Evolutionary conservation across 768 basidiomycete species (phyloP), one percentile per base, ranked within the genome.

Genomic region (Lepiota venenata): DNA sequence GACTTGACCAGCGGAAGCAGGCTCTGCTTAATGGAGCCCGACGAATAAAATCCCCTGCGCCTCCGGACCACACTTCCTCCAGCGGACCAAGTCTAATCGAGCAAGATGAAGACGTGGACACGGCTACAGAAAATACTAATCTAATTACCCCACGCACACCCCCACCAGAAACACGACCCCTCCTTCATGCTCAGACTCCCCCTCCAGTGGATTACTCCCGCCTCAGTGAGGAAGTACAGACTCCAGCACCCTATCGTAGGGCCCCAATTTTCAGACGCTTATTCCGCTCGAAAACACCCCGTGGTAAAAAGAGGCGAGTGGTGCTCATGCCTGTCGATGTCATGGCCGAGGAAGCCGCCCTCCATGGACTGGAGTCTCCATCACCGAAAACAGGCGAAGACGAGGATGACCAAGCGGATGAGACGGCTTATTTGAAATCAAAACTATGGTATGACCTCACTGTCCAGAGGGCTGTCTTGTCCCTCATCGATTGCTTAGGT

Each of bases 371-470:
- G 6, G 56, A 52, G 45, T 58, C 55, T 18, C 59, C 54, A 48
- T 61, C 55, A 42, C 66, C 61, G 21, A 54, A 57, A 36, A 60
- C 61, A 49, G 55, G 59, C n/a, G 41, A 51, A 21, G 25, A 53
- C 36, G 41, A 44, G 14, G 63, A 63, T 16, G 58, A 61, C 25
- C 75, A 75, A 27, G 75, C 70, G 35, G 78, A 76, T 46, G 92
- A 92, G 69, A 79, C 81, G 22, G 82, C 83, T 57, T 96, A 95
- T 69, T 74, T 96, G 37, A 86, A 80, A 61, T 92, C 91, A 4
- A 93, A 87, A 66, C 62, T 94, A 58, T 95, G 94, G 91, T 88
- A 61, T 18, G 79, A 72, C 15, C 18, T 14, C 18, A 27, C 29
- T 22, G 0, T 15, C 21, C 10, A 35, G 6, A 25, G 22, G 37